These are phyloP conservation scores for Diplodia sapinea DNA, from an alignment of 2,329 filamentous ascomycete genomes.

Conservation along the genomic window DNA sequence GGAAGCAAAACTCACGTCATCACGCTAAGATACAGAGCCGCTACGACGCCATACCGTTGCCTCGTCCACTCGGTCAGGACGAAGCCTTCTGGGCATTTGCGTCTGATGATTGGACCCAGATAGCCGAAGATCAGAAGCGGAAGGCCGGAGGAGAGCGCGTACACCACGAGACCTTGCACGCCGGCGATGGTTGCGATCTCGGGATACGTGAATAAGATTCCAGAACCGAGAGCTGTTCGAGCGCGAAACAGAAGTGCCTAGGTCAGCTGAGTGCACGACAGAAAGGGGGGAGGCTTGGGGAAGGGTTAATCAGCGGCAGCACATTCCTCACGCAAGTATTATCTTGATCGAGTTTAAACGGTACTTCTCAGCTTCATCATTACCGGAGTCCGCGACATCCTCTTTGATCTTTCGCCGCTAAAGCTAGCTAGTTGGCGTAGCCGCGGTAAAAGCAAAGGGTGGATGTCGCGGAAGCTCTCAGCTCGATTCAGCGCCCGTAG, in stretches of 20 bases:
- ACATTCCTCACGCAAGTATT: conserved; percentile 99
- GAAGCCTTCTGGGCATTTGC: conserved; percentile 81
- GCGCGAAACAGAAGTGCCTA: conserved; percentile 37
- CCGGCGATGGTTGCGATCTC: conserved; percentile 79
- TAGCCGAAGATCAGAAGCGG: conserved; percentile 76
- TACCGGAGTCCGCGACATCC: conserved; percentile 29
- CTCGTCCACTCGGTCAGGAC: conserved; percentile 85
- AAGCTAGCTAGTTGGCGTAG: too few relatives aligned
- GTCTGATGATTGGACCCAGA: conserved; percentile 77
- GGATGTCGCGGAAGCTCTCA: conserved; percentile 45
- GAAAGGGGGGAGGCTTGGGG: conserved; percentile 39
- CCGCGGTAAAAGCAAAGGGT: conserved; percentile 49
- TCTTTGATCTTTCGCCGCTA: conserved; percentile 10
- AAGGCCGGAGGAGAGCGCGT: conserved; percentile 73
- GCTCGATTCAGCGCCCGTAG: conserved; percentile 75
- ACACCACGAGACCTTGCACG: conserved; percentile 78
- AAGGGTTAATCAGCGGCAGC: conserved; percentile 74
- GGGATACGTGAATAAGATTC: conserved; percentile 82
- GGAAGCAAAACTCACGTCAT: conserved; percentile 61
- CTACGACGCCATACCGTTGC: conserved; percentile 73
- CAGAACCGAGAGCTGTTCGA: conserved; percentile 75
- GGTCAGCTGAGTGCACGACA: conserved; percentile 39
- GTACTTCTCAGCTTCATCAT: conserved; percentile 88
- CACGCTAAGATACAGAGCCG: conserved; percentile 76
- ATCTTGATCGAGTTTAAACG: conserved; percentile 97